Percentiles rank a stretch among this genome's conserved stretches.
These are phyloP conservation scores for Gardenia jasminoides DNA, from an alignment of 257 asterid genomes.

Conservation along the genomic window DNA sequence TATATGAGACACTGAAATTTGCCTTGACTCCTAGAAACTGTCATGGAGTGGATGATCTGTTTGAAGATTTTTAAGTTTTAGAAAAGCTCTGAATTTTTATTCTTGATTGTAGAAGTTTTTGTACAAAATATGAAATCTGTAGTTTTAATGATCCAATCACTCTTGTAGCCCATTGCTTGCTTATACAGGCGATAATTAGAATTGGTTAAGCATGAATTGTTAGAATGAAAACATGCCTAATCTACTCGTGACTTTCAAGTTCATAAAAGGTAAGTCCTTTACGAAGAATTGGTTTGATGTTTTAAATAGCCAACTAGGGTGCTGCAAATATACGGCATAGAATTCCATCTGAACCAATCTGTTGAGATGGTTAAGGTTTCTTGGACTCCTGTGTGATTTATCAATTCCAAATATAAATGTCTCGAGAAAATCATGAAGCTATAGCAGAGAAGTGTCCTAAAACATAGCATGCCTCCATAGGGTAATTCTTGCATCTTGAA, in stretches of 20 bases:
- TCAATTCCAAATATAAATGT: too few relatives aligned
- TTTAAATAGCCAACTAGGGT: background rate
- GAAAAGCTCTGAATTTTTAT: background rate
- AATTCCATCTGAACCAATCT: background rate
- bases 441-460: background rate
- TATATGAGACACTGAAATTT: background rate
- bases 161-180: background rate
- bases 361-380: background rate
- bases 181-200: background rate
- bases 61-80: background rate
- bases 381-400: background rate
- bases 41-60: background rate
- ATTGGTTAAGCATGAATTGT: background rate
- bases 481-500: background rate
- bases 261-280: background rate
- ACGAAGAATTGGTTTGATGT: too few relatives aligned
- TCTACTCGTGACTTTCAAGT: background rate
- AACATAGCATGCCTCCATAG: background rate
- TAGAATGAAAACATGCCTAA: background rate
- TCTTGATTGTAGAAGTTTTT: background rate
- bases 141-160: background rate
- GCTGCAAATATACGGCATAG: background rate
- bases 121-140: background rate
- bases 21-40: background rate
- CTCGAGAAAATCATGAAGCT: background rate